These are phyloP conservation scores for Lophiotrema nucula DNA, from an alignment of 495 filamentous ascomycete genomes.

Conservation along the genomic window DNA sequence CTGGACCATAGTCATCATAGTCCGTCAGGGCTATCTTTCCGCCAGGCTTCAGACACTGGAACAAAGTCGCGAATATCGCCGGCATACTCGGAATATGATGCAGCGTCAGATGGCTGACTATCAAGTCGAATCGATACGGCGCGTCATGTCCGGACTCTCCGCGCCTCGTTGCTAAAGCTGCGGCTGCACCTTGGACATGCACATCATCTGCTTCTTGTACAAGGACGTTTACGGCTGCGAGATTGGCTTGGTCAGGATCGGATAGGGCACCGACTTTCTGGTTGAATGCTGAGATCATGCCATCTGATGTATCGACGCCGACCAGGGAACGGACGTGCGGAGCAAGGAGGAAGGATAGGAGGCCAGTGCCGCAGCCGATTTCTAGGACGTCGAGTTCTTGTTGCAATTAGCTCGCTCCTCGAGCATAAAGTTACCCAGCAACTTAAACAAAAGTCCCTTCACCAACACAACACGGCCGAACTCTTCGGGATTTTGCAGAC, in stretches of 20 bases:
- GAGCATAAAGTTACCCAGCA: not conserved
- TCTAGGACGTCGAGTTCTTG: conserved; percentile 49
- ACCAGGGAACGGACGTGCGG: conserved; percentile 45
- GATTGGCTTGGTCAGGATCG: conserved; percentile 40
- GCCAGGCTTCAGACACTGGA: conserved; percentile 45
- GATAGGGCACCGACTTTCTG: conserved; percentile 41
- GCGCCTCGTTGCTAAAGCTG: conserved; percentile 23
- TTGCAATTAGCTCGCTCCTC: not conserved
- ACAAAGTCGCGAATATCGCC: conserved; percentile 44
- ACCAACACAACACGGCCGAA: no score
- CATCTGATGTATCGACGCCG: conserved; percentile 52
- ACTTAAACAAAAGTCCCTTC: not conserved
- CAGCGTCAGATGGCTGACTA: conserved; percentile 53
- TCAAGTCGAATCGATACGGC: conserved; percentile 47
- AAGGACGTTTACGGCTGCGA: conserved; percentile 30
- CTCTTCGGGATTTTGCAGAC: no score
- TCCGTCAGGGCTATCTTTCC: conserved; percentile 53
- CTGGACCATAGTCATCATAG: conserved; percentile 57
- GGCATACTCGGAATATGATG: conserved; percentile 53
- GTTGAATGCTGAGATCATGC: conserved; percentile 54
- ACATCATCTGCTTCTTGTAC: conserved; percentile 34
- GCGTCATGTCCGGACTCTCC: conserved; percentile 29
- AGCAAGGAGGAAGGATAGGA: conserved; percentile 50
- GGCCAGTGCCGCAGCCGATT: conserved; percentile 58
- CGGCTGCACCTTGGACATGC: conserved; percentile 28